Evolutionary conservation across 257 asterid genomes (phyloP), one percentile per base, ranked within the genome.

Genomic region (Solanum dulcamara): DNA sequence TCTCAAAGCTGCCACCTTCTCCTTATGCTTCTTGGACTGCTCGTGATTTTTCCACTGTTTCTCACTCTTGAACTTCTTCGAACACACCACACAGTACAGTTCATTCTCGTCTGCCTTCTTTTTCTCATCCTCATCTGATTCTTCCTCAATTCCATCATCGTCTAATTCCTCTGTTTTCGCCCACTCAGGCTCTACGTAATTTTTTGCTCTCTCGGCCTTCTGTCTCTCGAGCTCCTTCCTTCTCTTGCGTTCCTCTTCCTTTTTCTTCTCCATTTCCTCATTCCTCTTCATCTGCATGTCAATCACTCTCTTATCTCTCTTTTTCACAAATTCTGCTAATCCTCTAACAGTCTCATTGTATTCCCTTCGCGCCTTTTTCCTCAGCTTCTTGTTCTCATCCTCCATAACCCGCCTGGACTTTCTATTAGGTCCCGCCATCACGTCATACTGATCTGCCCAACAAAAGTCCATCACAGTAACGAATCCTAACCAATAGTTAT

Each of bases 11-110:
- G 95, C 93, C 83, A 95, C 91, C 88, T 93, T 97, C 87, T 97
- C 98, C 89, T 94, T 97, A 89, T 97, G 99, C 91, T 97, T 97
- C 90, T 93, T 97, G 11, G 98, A 97, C 90, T 93, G 98, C 89
- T 97, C 98, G 6, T 97, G 98, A 90, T 97, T 97, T 90, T 92
- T 93, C 99, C 98, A 97, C 88, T 97, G 99, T 87, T 94, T 97
- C 83, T 97, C 98, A 67, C 96, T 95, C 94, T 90, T 97, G 87
- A 97, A 97, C 90, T 93, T 97, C 93, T 95, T 94, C 89, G 98
- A 90, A 44, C 99, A 97, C 35, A 90, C 97, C 46, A 97, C 94
- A 87, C 99, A 97, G 83, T 95, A 97, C 22, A 94, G 90, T 88
- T 97, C 98, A 0, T 88, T 80, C 28, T 6, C 77, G 37, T 84